Evolutionary conservation across 805 yeast genomes (phyloP).

Genomic region (Lachancea sp.): DNA sequence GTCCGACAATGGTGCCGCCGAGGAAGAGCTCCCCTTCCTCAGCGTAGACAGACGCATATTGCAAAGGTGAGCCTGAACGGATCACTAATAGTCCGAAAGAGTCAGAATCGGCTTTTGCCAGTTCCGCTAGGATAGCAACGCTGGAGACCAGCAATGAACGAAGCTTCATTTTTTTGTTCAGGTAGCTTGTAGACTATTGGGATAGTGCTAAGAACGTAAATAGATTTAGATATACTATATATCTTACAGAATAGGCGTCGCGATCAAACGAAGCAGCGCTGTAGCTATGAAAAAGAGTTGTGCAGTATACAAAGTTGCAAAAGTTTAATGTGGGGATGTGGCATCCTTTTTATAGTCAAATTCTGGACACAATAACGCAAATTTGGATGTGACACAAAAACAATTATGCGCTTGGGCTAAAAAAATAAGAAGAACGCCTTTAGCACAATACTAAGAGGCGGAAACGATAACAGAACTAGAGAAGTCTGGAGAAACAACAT

Average conservation of each 20-base stretch:
- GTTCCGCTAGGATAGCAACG: constrained; percentile 22
- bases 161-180: constrained; percentile 20
- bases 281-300: not conserved
- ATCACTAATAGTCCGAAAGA: constrained; percentile 32
- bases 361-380: not conserved
- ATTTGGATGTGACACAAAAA: constrained; percentile 1
- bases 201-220: not conserved
- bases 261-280: not conserved
- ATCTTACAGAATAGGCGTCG: not conserved
- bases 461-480: not conserved
- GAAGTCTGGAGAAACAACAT: too few species aligned
- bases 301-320: not conserved
- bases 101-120: constrained; percentile 33
- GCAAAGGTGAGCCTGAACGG: constrained; percentile 34
- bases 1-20: constrained; percentile 11
- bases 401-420: not conserved
- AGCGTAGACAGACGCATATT: constrained; percentile 24
- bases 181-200: not conserved
- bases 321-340: not conserved
- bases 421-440: not conserved
- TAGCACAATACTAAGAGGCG: not conserved
- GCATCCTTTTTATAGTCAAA: not conserved
- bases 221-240: not conserved
- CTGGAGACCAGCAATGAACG: constrained; percentile 16
- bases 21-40: constrained; percentile 17